Base-by-base conservation (phyloP, 1,284 basidiomycete genomes). In the Cutaneotrichosporon dermatis region DNA sequence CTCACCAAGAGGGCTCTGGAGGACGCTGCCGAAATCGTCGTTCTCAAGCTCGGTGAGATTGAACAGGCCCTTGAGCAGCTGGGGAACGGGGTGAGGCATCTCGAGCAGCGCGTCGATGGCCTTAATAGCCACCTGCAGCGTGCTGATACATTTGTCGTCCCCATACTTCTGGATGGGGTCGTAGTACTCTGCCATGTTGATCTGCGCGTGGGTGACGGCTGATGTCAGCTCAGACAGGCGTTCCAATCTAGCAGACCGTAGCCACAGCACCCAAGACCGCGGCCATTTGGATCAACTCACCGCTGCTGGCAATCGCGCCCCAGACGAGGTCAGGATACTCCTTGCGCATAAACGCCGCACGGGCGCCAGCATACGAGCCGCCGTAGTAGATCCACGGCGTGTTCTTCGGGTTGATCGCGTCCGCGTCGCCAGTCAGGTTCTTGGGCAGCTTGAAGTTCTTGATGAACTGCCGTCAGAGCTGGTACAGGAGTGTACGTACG, bases 311-410 rank as follows among this genome's bases (percentile, higher is more conserved):
- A 64, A 98, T 95, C 0, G 90, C 88, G 15, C 93, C 95, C 76
- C 84, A 94, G 4, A 94, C 89, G 11, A 94, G 81, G 33, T 95
- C 85, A 0, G 93, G 93, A 70, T 73, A 76, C 57, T 74, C 62
- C 37, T 91, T 79, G 53, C 85, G 86, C 88, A 97, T 92, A 70
- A 97, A 92, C 0, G 95, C 95, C 0, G 92, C 88, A 13, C 94
- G 86, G 4, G 92, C 94, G 53, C 95, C 95, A 6, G 94, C 92
- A 71, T 98, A 77, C 13, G 70, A 76, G 2, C 80, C 91, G 35
- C 95, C 94, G 69, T 96, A 96, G 76, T 95, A 95, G 64, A 98
- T 91, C 89, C 93, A 95, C 1, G 91, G 89, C 0, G 88, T 87
- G 15, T 69, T 64, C 15, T 63, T 64, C 7, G 72, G 71, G 37